Base-by-base conservation (phyloP, 2,329 filamentous ascomycete genomes). In the Sporothrix brunneoviolacea region DNA sequence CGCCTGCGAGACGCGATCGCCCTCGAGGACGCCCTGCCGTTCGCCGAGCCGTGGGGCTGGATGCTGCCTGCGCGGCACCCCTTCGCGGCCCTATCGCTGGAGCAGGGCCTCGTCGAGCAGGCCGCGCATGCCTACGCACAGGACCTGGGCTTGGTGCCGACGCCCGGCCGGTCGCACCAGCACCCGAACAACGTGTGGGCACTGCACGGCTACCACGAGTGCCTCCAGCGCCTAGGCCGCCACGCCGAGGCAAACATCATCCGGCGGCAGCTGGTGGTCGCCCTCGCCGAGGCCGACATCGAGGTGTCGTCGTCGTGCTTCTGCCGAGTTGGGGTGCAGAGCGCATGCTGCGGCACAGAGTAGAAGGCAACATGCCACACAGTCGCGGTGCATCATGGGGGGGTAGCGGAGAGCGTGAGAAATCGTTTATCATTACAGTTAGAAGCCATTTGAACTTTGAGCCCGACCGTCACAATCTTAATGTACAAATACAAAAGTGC, bases 1-100 rank as follows among this genome's bases (percentile, higher is more conserved):
- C 65, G 71, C 42, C 64, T 82, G 4, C 67, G 68, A n/a, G 65
- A 62, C 18, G 68, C 77, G 0, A 71, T 80, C 19, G 58, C 65
- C 1, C 65, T 74, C 15, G 75, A 79, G 45, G 77, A 80, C 57
- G 60, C 59, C 0, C 68, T 82, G 19, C 72, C 70, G 0, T 82
- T 80, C 53, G 72, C 74, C 22, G 77, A 82, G 58, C 77, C 77
- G 0, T 80, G 77, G 76, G 74, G 72, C 1, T 81, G 77, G 77
- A 79, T 81, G 76, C 72, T 77, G 56, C 77, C 77, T 0, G 71
- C 73, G 0, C 67, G 77, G 15, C 77, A 80, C 63, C 76, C 77
- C 0, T 77, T 76, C 51, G 77, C 72, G 4, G 77, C 77, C 1
- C 65, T 81, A 4, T 57, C 79, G 35, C 65, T 80, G 32, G 77